Conservation (phyloP, 2,329 filamentous ascomycete genomes). For the Raffaelea arxii region DNA sequence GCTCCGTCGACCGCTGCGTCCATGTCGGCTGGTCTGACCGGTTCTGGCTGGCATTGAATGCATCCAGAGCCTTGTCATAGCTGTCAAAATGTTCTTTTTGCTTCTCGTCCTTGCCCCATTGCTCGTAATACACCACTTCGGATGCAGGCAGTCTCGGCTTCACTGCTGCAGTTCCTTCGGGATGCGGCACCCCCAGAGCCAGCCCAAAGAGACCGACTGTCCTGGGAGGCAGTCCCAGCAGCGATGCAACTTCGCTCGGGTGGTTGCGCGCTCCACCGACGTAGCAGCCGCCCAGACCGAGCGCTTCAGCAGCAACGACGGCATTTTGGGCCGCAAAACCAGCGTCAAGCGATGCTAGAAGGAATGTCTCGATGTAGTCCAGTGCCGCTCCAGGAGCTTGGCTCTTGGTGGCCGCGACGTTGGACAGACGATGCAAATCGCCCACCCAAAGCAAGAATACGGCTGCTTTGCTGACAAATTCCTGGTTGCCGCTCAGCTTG, state of each 20-base stretch:
- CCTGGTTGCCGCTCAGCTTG: slow-evolving; percentile 18
- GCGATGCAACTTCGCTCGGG: slow-evolving; percentile 16
- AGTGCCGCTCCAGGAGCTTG: slow-evolving; percentile 15
- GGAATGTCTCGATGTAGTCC: slow-evolving; percentile 22
- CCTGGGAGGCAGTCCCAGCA: slow-evolving; percentile 19
- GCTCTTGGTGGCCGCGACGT: slow-evolving; percentile 13
- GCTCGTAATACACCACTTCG: slow-evolving; percentile 19
- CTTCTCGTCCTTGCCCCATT: slow-evolving; percentile 14
- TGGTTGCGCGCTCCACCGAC: slow-evolving; percentile 21
- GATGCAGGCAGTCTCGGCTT: slow-evolving; percentile 19
- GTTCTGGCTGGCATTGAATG: slow-evolving; percentile 18
- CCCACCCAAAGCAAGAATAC: slow-evolving; percentile 23
- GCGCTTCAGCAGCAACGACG: slow-evolving; percentile 18
- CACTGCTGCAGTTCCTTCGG: slow-evolving; percentile 13
- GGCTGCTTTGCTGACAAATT: slow-evolving; percentile 21
- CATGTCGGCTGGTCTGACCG: slow-evolving; percentile 16
- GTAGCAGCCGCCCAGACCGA: slow-evolving; percentile 22
- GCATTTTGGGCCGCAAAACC: slow-evolving; percentile 22
- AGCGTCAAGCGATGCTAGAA: slow-evolving; percentile 22
- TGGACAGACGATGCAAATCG: slow-evolving; percentile 20
- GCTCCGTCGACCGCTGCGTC: slow-evolving; percentile 17
- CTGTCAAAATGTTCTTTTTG: slow-evolving; percentile 13
- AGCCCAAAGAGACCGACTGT: slow-evolving; percentile 21
- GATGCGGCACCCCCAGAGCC: slow-evolving; percentile 18
- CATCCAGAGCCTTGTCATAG: slow-evolving; percentile 17